Conservation (phyloP, 2,329 filamentous ascomycete species). For the Salinomyces thailandicus region DNA sequence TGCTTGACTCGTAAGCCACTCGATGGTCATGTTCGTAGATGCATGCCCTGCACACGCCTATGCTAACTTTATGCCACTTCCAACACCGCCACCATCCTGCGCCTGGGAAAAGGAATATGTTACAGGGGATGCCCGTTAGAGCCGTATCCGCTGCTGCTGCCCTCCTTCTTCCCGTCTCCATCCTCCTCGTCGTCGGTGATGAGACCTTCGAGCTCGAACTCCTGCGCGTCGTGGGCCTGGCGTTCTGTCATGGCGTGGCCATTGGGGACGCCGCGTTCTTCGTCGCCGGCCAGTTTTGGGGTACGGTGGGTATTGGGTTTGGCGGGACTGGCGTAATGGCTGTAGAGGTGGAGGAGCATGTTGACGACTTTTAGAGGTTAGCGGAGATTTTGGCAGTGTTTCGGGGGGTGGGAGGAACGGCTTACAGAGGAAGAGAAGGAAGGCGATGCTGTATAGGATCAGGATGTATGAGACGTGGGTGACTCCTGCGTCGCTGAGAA, state of each 20-base stretch:
- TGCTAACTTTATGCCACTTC: too few relatives aligned
- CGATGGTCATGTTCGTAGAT: too few relatives aligned
- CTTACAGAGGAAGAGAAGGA: slow-evolving; percentile 77
- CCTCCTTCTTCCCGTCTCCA: background rate
- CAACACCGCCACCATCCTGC: too few relatives aligned
- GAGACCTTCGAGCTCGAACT: slow-evolving; percentile 85
- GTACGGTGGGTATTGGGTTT: too few relatives aligned
- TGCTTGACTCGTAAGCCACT: too few relatives aligned
- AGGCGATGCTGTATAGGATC: slow-evolving; percentile 81
- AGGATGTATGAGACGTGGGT: slow-evolving; percentile 88
- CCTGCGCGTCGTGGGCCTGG: slow-evolving; percentile 68
- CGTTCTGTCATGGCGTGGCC: slow-evolving; percentile 39
- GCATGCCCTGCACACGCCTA: too few relatives aligned
- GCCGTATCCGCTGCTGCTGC: too few relatives aligned
- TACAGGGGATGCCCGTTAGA: too few relatives aligned
- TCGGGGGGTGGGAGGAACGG: slow-evolving; percentile 9
- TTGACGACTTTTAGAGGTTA: slow-evolving; percentile 54
- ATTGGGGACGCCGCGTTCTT: slow-evolving; percentile 25
- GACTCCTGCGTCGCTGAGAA: slow-evolving; percentile 63
- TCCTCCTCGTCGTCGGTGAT: slow-evolving; percentile 76
- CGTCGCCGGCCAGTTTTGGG: too few relatives aligned
- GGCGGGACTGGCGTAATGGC: slow-evolving; percentile 51
- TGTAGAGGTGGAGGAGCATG: slow-evolving; percentile 76
- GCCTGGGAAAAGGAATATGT: too few relatives aligned
- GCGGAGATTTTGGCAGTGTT: too few relatives aligned